Percentiles rank a stretch among this genome's conserved stretches.
These are phyloP conservation scores for Penicillium canariense DNA, from an alignment of 495 filamentous ascomycete species.

Conservation along the genomic window DNA sequence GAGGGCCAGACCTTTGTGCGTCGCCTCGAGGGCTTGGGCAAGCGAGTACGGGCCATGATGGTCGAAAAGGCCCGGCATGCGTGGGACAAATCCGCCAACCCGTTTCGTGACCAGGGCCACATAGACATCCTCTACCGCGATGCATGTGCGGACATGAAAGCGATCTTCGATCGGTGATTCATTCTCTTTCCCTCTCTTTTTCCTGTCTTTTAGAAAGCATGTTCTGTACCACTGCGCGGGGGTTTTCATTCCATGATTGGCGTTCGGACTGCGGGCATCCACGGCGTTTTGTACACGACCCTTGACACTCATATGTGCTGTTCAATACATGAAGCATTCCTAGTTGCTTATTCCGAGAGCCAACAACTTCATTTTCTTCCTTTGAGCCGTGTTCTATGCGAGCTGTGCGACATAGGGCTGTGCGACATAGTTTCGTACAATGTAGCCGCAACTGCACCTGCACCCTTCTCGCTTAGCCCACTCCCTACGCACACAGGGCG, in stretches of 20 bases:
- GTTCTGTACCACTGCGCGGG: not conserved
- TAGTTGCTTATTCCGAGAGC: not conserved
- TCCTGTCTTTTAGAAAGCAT: conserved; percentile 2
- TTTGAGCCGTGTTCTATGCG: too few relatives aligned
- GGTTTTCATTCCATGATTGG: not conserved
- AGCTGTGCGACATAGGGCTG: too few relatives aligned
- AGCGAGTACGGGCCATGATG: conserved; percentile 66
- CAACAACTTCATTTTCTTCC: too few relatives aligned
- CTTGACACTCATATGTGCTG: not conserved
- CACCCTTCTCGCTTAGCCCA: not conserved
- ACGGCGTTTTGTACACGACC: conserved; percentile 3
- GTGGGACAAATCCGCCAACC: conserved; percentile 87
- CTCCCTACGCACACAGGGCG: not conserved
- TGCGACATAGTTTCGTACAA: too few relatives aligned
- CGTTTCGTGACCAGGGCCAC: conserved; percentile 53
- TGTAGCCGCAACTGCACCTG: too few relatives aligned
- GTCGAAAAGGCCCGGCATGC: conserved; percentile 73
- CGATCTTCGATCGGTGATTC: conserved; percentile 37
- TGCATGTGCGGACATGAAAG: conserved; percentile 46
- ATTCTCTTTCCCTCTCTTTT: not conserved
- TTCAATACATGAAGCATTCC: not conserved
- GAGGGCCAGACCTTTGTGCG: conserved; percentile 71
- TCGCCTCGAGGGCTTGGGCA: conserved; percentile 61
- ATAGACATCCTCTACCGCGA: conserved; percentile 43
- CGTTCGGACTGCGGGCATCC: conserved; percentile 1